Percentiles rank a stretch among this genome's conserved stretches.
phyloP scores from a whole-genome alignment of 2,329 filamentous ascomycete genomes.

The Botrytis galanthina region DNA sequence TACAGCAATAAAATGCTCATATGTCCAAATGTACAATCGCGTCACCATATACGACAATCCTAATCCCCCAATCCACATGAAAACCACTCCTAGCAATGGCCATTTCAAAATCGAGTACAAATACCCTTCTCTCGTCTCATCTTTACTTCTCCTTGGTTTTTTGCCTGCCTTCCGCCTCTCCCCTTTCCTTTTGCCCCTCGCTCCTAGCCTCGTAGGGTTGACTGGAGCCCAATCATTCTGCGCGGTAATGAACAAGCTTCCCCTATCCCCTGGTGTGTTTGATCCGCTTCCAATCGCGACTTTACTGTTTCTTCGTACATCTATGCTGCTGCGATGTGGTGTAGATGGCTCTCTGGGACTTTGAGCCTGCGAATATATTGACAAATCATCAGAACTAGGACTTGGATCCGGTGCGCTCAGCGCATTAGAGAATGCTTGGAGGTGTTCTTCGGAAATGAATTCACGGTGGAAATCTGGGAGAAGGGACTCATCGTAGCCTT shows the following conservation, averaged over 20 bases:
- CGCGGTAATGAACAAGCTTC: conserved; percentile 68
- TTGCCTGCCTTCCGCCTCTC: conserved; percentile 42
- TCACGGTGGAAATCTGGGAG: conserved; percentile 80
- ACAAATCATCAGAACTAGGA: conserved; percentile 56
- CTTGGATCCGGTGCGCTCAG: conserved; percentile 77
- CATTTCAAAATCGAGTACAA: conserved; percentile 88
- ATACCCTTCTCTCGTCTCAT: conserved; percentile 93
- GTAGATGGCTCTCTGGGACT: conserved; percentile 20
- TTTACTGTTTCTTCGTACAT: conserved; percentile 22
- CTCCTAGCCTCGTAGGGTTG: conserved; percentile 43
- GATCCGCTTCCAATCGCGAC: conserved; percentile 20
- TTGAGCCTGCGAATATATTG: conserved; percentile 17
- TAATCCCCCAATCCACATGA: conserved; percentile 76
- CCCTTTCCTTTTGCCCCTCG: conserved; percentile 39
- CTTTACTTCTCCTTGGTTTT: conserved; percentile 55
- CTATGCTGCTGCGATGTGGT: conserved; percentile 24
- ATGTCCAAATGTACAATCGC: conserved; percentile 83
- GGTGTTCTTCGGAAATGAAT: conserved; percentile 70
- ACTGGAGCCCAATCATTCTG: conserved; percentile 96
- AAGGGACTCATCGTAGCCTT: conserved; percentile 64
- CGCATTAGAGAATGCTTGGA: conserved; percentile 76
- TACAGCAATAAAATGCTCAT: conserved; percentile 53
- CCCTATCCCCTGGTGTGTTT: conserved; percentile 20
- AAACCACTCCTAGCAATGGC: conserved; percentile 79
- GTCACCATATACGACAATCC: conserved; percentile 75